phyloP scores from a whole-genome alignment of 2,329 filamentous ascomycete genomes.

The Rhytidhysteron rufulum region DNA sequence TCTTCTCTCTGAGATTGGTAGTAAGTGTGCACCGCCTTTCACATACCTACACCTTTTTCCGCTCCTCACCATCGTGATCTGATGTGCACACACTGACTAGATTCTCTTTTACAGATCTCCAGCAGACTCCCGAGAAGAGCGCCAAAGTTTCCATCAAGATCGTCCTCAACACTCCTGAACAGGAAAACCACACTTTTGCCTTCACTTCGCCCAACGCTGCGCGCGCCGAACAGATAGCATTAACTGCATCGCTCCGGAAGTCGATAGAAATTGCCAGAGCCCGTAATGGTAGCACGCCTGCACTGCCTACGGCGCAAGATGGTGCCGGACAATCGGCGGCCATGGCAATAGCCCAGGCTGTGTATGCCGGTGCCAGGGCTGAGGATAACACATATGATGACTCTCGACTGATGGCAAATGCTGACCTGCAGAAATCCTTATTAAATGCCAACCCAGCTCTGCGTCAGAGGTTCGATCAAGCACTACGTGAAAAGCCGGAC shows the following conservation, averaged over 20 bases:
- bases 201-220: slow-evolving; percentile 78
- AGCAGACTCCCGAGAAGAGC: slow-evolving; percentile 85
- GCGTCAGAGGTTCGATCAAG: slow-evolving; percentile 82
- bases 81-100: slow-evolving; percentile 6
- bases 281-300: slow-evolving; percentile 29
- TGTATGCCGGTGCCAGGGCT: slow-evolving; percentile 45
- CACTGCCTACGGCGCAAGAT: slow-evolving; percentile 24
- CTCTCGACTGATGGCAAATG: slow-evolving; percentile 69
- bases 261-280: slow-evolving; percentile 69
- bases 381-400: slow-evolving; percentile 76
- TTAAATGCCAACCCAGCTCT: slow-evolving; percentile 75
- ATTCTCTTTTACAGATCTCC: slow-evolving; percentile 62
- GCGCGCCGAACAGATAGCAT: slow-evolving; percentile 75
- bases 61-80: too few species aligned
- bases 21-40: slow-evolving; percentile 51
- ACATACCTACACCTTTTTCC: too few species aligned
- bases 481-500: slow-evolving; percentile 76
- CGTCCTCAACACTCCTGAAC: slow-evolving; percentile 65
- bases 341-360: slow-evolving; percentile 74
- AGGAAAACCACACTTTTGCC: slow-evolving; percentile 76
- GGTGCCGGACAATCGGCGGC: slow-evolving; percentile 57
- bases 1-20: slow-evolving; percentile 72
- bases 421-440: slow-evolving; percentile 80
- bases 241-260: slow-evolving; percentile 77
- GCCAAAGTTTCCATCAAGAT: slow-evolving; percentile 94